phyloP scores from a whole-genome alignment of 148 eudicot species.

The Diospyros kaki region DNA sequence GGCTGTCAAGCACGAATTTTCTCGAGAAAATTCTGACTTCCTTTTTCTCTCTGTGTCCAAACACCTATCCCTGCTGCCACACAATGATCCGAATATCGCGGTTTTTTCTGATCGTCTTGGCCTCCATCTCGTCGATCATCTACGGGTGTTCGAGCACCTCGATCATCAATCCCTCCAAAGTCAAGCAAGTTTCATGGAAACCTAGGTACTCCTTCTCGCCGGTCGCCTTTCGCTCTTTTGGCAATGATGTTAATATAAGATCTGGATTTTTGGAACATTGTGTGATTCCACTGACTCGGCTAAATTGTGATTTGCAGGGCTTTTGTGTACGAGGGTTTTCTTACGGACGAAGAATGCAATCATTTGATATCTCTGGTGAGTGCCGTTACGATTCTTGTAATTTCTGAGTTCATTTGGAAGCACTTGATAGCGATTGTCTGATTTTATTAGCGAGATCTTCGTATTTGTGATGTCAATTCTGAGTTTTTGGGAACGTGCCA shows the following conservation, averaged over 20 bases:
- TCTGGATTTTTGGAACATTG: neutral
- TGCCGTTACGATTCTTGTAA: conserved; percentile 6
- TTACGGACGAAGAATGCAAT: conserved; percentile 79
- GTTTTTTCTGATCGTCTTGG: conserved; percentile 14
- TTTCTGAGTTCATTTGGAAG: neutral
- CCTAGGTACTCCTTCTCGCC: conserved; percentile 51
- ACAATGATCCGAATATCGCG: conserved; percentile 20
- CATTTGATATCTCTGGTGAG: conserved; percentile 80
- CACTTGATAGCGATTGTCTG: conserved; percentile 1
- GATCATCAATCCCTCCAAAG: conserved; percentile 80
- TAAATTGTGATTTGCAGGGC: conserved; percentile 44
- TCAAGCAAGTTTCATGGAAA: conserved; percentile 79
- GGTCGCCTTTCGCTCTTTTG: neutral
- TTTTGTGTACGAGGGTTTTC: conserved; percentile 82
- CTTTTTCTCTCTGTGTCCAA: too few species aligned
- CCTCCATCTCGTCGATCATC: conserved; percentile 31
- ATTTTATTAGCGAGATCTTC: neutral
- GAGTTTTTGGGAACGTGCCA: conserved; percentile 18
- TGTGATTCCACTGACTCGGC: neutral
- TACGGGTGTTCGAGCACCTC: conserved; percentile 24
- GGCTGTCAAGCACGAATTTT: neutral
- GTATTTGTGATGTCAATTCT: neutral
- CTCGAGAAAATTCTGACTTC: neutral
- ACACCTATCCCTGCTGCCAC: neutral
- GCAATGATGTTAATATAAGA: neutral